Base-by-base conservation (phyloP, 1,284 basidiomycete species). In the Pseudozyma thailandica region DNA sequence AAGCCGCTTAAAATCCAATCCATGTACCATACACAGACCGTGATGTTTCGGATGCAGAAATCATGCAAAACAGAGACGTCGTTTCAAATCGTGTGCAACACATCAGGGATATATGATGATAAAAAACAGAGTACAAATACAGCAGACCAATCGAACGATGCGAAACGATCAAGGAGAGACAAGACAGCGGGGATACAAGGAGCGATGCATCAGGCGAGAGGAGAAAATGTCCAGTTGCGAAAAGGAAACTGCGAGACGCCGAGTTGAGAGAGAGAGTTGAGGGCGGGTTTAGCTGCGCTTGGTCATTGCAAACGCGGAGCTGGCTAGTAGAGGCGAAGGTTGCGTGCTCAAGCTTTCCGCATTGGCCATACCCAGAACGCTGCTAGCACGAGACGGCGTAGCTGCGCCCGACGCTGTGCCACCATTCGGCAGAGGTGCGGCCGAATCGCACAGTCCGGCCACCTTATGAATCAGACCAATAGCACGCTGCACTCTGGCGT, bases 401-500 rank as follows among this genome's bases (percentile, higher is more conserved):
- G 50, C 44, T 5, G 51, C 43, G 4, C 62, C 62, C 10, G 50
- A 54, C 20, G 18, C 20, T 12, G 20, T 18, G 8, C 39, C 39
- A 8, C 20, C 23, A 12, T 26, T 25, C 1, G 50, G n/a, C 5
- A 51, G 26, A 2, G 55, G 51, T 2, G 66, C 57, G 15, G 57
- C 74, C n/a, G 60, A 47, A 44, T 77, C 64, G 51, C 72, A 77
- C 28, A 66, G 21, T 25, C 27, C 13, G 3, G 75, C 73, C 4
- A 75, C 52, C 33, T 54, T 54, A 16, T 56, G 52, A 18, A 75
- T 60, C 16, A 62, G 15, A 10, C 59, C 55, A 42, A 75, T 52
- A 15, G 70, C 73, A 8, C 73, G 31, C 41, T 74, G 62, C 25
- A 77, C 61, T 3, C 72, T 48, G 3, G 48, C 63, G 51, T 78